A percentile compares a stretch with the other conserved stretches of the same genome.
These are phyloP conservation scores for Tulasnella sp. DNA, from an alignment of 768 basidiomycete genomes.

Conservation along the genomic window DNA sequence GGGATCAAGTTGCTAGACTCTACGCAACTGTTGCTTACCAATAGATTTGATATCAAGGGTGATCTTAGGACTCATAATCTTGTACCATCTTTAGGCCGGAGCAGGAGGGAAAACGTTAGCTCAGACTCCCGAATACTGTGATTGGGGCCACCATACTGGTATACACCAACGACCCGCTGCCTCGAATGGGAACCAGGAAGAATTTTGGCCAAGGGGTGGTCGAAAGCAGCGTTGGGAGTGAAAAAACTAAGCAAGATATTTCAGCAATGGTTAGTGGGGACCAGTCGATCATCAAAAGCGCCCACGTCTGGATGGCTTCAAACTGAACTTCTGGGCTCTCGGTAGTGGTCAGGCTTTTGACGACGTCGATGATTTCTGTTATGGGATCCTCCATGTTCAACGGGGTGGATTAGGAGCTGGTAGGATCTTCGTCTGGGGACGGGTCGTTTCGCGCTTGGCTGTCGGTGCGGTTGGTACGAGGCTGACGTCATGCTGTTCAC, in stretches of 20 bases:
- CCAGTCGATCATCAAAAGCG: neutral
- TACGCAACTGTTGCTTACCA: constrained; percentile 6
- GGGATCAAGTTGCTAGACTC: neutral
- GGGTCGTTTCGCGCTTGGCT: neutral
- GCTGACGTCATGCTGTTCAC: neutral
- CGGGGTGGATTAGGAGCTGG: neutral
- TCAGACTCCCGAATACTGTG: neutral
- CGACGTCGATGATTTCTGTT: constrained; percentile 16
- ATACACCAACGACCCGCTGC: neutral
- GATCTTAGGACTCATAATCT: constrained; percentile 19
- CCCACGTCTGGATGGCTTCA: constrained; percentile 8
- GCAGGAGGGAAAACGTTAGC: neutral
- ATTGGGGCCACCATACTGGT: no score
- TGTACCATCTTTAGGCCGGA: constrained; percentile 16
- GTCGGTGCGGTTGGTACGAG: neutral
- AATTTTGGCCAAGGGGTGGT: constrained; percentile 2
- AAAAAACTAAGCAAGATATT: constrained; percentile 2
- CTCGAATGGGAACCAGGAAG: neutral
- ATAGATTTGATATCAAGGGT: constrained; percentile 12
- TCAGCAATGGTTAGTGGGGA: neutral
- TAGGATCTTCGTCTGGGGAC: neutral
- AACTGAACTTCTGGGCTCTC: constrained; percentile 10
- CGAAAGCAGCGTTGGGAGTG: constrained; percentile 13
- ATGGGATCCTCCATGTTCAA: constrained; percentile 7
- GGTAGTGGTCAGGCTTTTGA: constrained; percentile 16